These are phyloP conservation scores for Boletellus ananas DNA, from an alignment of 768 basidiomycete species.

Conservation along the genomic window DNA sequence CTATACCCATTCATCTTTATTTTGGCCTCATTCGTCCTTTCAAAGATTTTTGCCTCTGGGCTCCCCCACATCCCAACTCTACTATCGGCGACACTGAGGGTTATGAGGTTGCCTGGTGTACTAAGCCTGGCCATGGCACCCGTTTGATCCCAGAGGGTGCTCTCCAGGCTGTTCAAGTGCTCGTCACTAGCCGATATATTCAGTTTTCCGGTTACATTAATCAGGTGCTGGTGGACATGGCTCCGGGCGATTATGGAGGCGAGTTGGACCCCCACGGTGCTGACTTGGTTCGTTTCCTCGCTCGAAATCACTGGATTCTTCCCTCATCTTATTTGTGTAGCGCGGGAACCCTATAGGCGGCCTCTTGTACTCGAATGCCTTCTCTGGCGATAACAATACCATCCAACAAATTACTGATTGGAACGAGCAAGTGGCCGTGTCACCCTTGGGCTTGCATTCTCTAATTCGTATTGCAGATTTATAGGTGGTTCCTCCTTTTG, in stretches of 20 bases:
- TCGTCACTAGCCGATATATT: conserved; percentile 53
- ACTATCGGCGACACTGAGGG: conserved; percentile 65
- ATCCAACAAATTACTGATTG: conserved; percentile 61
- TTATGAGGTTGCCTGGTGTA: conserved; percentile 71
- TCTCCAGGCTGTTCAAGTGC: conserved; percentile 61
- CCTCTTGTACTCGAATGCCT: conserved; percentile 59
- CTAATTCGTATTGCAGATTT: conserved; percentile 39
- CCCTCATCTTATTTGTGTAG: conserved; percentile 28
- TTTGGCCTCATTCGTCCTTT: conserved; percentile 25
- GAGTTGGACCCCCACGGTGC: conserved; percentile 78
- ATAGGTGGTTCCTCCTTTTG: conserved; percentile 65
- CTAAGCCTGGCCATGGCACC: conserved; percentile 59
- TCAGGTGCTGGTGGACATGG: conserved; percentile 55
- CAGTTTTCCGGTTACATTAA: conserved; percentile 63
- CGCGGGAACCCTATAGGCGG: conserved; percentile 82
- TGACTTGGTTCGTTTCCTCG: conserved; percentile 42
- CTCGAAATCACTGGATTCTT: conserved; percentile 9
- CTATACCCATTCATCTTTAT: not conserved
- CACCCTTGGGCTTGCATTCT: not conserved
- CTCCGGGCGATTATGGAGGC: conserved; percentile 58
- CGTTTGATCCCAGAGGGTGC: conserved; percentile 67
- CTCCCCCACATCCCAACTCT: conserved; percentile 44
- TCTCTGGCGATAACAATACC: conserved; percentile 41
- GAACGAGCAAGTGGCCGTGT: conserved; percentile 45
- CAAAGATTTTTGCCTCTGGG: conserved; percentile 72